Evolutionary conservation across 2,329 filamentous ascomycete genomes (phyloP).

Genomic region (Xylaria sp.): DNA sequence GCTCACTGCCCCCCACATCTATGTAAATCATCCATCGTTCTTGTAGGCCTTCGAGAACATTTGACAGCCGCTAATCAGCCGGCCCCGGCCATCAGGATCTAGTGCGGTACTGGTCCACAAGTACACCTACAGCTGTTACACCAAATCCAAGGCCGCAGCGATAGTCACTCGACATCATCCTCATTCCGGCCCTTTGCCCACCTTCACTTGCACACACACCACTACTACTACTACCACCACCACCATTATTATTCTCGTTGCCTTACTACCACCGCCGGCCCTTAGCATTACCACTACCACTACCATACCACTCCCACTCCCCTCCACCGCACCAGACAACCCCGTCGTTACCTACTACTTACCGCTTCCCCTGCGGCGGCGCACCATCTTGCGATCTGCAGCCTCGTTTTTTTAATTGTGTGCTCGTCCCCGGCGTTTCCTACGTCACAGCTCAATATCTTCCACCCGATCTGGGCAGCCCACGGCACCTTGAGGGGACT

Average conservation of each 20-base stretch:
- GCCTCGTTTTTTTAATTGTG: constrained; percentile 23
- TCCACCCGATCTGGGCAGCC: not conserved
- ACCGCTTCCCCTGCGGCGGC: constrained; percentile 29
- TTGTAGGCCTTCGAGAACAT: constrained; percentile 25
- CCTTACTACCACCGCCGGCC: not conserved
- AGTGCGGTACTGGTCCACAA: not conserved
- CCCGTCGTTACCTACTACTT: not conserved
- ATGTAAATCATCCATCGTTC: constrained; percentile 15
- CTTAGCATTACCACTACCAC: constrained; percentile 10
- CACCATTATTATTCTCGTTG: constrained; percentile 14
- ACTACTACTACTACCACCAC: not conserved
- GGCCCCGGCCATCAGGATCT: constrained; percentile 11
- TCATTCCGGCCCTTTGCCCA: constrained; percentile 8
- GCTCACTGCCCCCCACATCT: constrained; percentile 30
- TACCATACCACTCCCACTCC: constrained; percentile 6
- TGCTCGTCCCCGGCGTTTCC: constrained; percentile 14
- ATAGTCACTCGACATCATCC: constrained; percentile 29
- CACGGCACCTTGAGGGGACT: constrained; percentile 8
- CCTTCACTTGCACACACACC: not conserved
- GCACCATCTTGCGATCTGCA: constrained; percentile 26
- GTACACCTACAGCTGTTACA: constrained; percentile 28
- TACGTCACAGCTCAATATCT: constrained; percentile 27
- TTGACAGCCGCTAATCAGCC: constrained; percentile 36
- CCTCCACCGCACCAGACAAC: constrained; percentile 15
- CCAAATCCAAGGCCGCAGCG: constrained; percentile 1